These are phyloP conservation scores for Mycena sp. DNA, from an alignment of 1,284 basidiomycete genomes.

Conservation along the genomic window DNA sequence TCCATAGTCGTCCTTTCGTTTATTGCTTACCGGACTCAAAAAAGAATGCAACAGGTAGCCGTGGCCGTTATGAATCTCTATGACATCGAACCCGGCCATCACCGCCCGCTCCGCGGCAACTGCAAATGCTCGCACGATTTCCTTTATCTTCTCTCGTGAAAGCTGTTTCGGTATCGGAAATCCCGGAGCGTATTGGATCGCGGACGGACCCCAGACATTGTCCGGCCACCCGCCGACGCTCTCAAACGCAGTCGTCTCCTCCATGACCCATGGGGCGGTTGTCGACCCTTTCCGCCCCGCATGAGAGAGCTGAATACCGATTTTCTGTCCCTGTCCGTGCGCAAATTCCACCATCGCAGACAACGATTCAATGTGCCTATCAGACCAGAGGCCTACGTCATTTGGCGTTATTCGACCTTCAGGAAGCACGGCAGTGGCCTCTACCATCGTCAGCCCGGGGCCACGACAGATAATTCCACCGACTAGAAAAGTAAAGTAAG, in stretches of 20 bases:
- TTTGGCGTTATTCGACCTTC: conserved; percentile 60
- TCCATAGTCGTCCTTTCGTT: conserved; percentile 78
- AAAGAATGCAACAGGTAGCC: conserved; percentile 67
- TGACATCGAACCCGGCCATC: conserved; percentile 60
- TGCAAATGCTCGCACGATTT: conserved; percentile 62
- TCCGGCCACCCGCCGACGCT: conserved; percentile 72
- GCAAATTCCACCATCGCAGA: conserved; percentile 80
- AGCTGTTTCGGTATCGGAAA: conserved; percentile 41
- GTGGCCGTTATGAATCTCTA: conserved; percentile 68
- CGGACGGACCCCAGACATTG: conserved; percentile 56
- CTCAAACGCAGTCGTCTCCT: conserved; percentile 34
- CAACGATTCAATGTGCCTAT: conserved; percentile 75
- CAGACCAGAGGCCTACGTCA: conserved; percentile 74
- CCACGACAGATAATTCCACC: conserved; percentile 50
- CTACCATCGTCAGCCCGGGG: conserved; percentile 63
- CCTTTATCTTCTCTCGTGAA: conserved; percentile 61
- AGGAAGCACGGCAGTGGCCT: conserved; percentile 70
- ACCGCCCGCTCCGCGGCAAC: conserved; percentile 57
- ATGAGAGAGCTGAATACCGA: conserved; percentile 86
- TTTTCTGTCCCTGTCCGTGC: conserved; percentile 73
- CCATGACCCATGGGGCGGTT: conserved; percentile 64
- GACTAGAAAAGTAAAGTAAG: neutral
- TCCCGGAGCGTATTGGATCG: conserved; percentile 51
- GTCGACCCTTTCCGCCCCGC: conserved; percentile 80
- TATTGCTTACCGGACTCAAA: conserved; percentile 72